A percentile compares a stretch with the other conserved stretches of the same genome.
These are phyloP conservation scores for Candida chauliodis DNA, from an alignment of 805 yeast species.

Conservation along the genomic window DNA sequence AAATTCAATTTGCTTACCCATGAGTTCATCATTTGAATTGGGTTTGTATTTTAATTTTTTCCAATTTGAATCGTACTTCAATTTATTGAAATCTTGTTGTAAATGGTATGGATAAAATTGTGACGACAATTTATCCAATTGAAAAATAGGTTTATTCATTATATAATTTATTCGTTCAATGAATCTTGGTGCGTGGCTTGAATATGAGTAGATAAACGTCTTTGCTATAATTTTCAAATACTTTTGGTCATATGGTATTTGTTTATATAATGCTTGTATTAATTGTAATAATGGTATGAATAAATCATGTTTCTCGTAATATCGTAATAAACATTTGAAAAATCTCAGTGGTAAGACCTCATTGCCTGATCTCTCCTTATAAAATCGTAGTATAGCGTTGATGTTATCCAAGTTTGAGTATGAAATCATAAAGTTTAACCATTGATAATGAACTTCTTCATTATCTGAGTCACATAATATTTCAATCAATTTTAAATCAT, in stretches of 20 bases:
- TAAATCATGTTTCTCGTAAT: slow-evolving; percentile 23
- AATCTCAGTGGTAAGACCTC: slow-evolving; percentile 16
- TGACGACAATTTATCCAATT: slow-evolving; percentile 20
- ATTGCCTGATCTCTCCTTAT: slow-evolving; percentile 23
- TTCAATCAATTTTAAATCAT: slow-evolving; percentile 21
- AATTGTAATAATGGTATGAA: slow-evolving; percentile 27
- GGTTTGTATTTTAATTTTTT: not conserved
- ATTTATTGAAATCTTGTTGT: slow-evolving; percentile 14
- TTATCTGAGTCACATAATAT: slow-evolving; percentile 15
- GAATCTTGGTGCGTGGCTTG: slow-evolving; percentile 21
- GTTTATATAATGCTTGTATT: slow-evolving; percentile 14
- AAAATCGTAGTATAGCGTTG: slow-evolving; percentile 16
- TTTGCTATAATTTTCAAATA: slow-evolving; percentile 22
- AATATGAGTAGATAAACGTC: slow-evolving; percentile 31
- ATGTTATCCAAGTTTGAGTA: slow-evolving; percentile 26
- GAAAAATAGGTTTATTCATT: slow-evolving; percentile 15
- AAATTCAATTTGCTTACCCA: slow-evolving; percentile 22
- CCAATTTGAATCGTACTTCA: slow-evolving; percentile 27
- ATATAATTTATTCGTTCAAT: slow-evolving; percentile 10
- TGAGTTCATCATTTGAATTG: not conserved
- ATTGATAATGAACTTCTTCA: slow-evolving; percentile 23
- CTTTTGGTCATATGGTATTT: slow-evolving; percentile 19
- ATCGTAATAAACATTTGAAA: slow-evolving; percentile 22
- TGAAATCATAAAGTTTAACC: slow-evolving; percentile 26
- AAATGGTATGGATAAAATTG: slow-evolving; percentile 24